phyloP scores from a whole-genome alignment of 2,329 filamentous ascomycete species.

The Aspergillus bombycis region DNA sequence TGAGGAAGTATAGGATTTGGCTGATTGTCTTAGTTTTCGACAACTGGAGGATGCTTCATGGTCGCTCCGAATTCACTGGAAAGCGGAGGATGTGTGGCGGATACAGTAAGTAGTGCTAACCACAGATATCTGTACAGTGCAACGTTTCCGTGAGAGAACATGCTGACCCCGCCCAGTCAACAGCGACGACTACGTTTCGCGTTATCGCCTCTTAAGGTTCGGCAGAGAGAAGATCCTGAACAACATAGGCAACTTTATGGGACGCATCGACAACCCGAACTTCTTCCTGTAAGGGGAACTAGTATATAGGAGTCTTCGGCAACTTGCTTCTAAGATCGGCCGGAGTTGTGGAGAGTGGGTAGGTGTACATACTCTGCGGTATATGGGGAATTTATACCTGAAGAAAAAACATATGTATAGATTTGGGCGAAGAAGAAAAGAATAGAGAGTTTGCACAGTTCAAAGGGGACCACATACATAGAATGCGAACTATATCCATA shows the following conservation, averaged over 20 bases:
- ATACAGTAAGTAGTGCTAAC: constrained; percentile 70
- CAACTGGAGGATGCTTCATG: constrained; percentile 94
- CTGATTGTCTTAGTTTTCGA: constrained; percentile 71
- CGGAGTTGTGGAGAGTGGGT: background rate
- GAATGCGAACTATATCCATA: background rate
- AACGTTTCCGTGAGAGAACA: background rate
- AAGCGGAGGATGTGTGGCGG: constrained; percentile 86
- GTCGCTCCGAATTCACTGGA: constrained; percentile 79
- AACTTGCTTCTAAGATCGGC: background rate
- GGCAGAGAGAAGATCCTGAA: constrained; percentile 40
- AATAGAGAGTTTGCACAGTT: background rate
- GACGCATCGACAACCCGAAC: constrained; percentile 13
- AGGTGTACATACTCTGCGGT: background rate
- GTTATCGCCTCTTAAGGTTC: constrained; percentile 73
- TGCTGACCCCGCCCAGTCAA: constrained; percentile 59
- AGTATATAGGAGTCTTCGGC: background rate
- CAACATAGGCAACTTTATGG: constrained; percentile 30
- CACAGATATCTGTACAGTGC: background rate
- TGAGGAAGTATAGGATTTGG: background rate
- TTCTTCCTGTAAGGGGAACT: constrained; percentile 12
- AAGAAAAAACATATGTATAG: too few relatives aligned
- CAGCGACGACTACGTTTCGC: constrained; percentile 78
- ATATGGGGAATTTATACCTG: background rate
- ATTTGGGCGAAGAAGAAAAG: background rate
- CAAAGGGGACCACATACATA: background rate